Evolutionary conservation across 2,329 filamentous ascomycete genomes (phyloP).

Genomic region (Fusarium guadeloupense): DNA sequence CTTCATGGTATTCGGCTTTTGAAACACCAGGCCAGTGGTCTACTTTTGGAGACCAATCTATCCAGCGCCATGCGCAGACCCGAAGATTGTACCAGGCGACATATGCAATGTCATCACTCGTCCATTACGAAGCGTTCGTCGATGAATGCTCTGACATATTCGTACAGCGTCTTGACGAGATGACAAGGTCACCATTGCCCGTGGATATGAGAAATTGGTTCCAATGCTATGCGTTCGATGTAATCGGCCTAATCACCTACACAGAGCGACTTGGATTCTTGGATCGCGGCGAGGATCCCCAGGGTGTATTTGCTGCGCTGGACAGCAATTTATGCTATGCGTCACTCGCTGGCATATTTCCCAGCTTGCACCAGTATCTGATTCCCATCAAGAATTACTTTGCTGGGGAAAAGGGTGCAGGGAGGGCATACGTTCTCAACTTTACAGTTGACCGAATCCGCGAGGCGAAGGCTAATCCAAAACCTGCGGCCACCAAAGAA

Average conservation of each 20-base stretch:
- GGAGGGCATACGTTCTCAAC: conserved; percentile 22
- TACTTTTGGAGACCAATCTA: conserved; percentile 45
- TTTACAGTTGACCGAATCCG: conserved; percentile 28
- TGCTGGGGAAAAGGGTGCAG: conserved; percentile 29
- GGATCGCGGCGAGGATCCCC: conserved; percentile 48
- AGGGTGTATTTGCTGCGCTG: conserved; percentile 39
- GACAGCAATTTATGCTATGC: conserved; percentile 40
- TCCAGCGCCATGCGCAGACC: conserved; percentile 40
- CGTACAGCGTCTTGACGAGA: conserved; percentile 41
- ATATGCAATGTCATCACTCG: conserved; percentile 47
- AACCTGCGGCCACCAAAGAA: too few relatives aligned
- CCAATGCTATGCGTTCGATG: conserved; percentile 54
- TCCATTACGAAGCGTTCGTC: conserved; percentile 48
- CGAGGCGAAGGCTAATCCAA: conserved; percentile 20
- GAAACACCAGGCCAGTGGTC: conserved; percentile 32
- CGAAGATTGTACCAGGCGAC: conserved; percentile 43
- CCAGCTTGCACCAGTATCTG: conserved; percentile 23
- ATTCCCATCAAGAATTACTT: conserved; percentile 34
- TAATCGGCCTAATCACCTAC: conserved; percentile 50
- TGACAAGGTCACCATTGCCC: conserved; percentile 23
- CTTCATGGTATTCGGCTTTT: conserved; percentile 47
- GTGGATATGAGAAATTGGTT: conserved; percentile 49
- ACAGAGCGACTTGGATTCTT: conserved; percentile 49
- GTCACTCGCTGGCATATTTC: conserved; percentile 38
- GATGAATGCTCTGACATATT: conserved; percentile 46